Evolutionary conservation across 768 basidiomycete genomes (phyloP), one percentile per base, ranked within the genome.

Genomic region (Fomitopsis serialis): DNA sequence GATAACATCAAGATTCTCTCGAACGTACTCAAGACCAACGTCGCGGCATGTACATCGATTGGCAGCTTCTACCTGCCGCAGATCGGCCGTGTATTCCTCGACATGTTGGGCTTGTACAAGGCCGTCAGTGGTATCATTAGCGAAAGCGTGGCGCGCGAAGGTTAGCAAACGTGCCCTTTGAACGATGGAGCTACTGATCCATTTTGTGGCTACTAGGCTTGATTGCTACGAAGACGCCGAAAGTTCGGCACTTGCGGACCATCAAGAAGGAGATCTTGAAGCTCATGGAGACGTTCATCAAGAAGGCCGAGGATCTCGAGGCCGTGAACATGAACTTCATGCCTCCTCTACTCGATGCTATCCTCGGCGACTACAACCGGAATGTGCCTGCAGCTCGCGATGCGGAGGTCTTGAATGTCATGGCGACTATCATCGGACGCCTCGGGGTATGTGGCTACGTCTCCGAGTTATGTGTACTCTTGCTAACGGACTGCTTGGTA

Each of bases 221-320:
- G 37, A 85, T 98, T 65, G 93, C 94, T 4, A 98, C 96, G 15
- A 95, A 95, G 72, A 98, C 95, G 2, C 95, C 96, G 9, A 97
- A 97, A 77, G 84, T 98, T 61, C 84, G 97, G 54, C 86, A 92
- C 57, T 73, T 98, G 50, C 79, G 97, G 56, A 98, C 96, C 2
- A 95, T 99, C 61, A 98, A 98, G 76, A 98, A 98, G 73, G 97
- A 99, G 69, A 92, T 98, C 44, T 71, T 99, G 59, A 95, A 93
- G 74, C 72, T 98, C 49, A 95, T 98, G 81, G 97, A 99, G 70
- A 97, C 92, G 0, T 98, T 98, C 69, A 87, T 98, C 70, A 90
- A 86, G 72, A 95, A 94, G 72, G 94, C 97, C 11, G 97, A 98
- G 69, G 96, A 99, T 64, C 78, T 97, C 32, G 96, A 98, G 48